Evolutionary conservation across 768 basidiomycete species (phyloP).

Genomic region (Auriculariales sp.): DNA sequence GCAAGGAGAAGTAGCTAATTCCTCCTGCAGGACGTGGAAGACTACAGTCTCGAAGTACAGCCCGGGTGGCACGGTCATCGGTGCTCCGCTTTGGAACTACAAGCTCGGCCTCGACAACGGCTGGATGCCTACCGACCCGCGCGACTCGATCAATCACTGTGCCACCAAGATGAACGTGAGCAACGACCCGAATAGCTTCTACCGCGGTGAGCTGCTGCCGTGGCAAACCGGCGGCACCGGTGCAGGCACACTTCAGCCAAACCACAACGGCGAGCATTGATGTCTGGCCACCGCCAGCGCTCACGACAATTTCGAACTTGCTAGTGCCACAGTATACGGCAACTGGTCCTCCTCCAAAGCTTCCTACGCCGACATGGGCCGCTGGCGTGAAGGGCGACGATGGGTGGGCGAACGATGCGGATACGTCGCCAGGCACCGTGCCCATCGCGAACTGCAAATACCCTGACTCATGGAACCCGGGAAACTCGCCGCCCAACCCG

Average conservation of each 20-base stretch:
- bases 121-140: slow-evolving; percentile 87
- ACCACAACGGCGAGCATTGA: slow-evolving; percentile 30
- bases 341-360: slow-evolving; percentile 24
- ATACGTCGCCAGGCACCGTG: slow-evolving; percentile 46
- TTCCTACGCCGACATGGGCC: slow-evolving; percentile 54
- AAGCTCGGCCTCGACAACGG: slow-evolving; percentile 78
- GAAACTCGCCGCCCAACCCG: no score
- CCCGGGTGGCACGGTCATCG: slow-evolving; percentile 54
- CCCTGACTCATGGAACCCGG: slow-evolving; percentile 77
- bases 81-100: slow-evolving; percentile 86
- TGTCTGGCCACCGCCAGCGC: slow-evolving; percentile 61
- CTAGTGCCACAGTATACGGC: slow-evolving; percentile 47
- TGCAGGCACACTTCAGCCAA: slow-evolving; percentile 49
- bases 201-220: slow-evolving; percentile 43
- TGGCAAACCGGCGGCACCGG: slow-evolving; percentile 73
- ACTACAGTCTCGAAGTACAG: no score
- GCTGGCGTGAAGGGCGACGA: slow-evolving; percentile 23
- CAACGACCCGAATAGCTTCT: no score
- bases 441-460: slow-evolving; percentile 65
- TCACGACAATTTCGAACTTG: slow-evolving; percentile 48
- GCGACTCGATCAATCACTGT: slow-evolving; percentile 62
- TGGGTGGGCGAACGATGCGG: slow-evolving; percentile 73
- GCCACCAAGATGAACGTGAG: slow-evolving; percentile 36
- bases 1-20: no score
- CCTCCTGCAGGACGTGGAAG: slow-evolving; percentile 99